Base-by-base conservation (phyloP, 108 stramenopile genomes). In the Conticribra weissflogii region DNA sequence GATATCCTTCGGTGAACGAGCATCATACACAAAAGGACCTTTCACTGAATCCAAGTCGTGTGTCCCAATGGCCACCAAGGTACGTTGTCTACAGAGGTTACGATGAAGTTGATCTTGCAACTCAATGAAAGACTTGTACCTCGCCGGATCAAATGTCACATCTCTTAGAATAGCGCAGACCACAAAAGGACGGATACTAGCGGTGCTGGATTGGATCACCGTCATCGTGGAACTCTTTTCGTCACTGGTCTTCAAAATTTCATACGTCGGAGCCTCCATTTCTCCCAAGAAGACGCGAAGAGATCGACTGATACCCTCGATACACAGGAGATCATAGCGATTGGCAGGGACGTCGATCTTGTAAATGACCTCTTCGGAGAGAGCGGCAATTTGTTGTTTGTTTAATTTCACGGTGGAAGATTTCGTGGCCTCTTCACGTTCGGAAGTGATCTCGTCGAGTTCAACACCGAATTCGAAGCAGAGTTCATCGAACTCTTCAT, bases 401-500 rank as follows among this genome's bases (percentile, higher is more conserved):
- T 72, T 68, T 17, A 92, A 65, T 62, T 85, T 89, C 73, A 77
- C 82, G 1, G 88, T 85, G 50, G 73, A 52, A 29, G 83, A 84
- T 60, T 91, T 93, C 63, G 83, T 80, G 19, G 94, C 95, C 78
- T 96, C 94, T 57, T 93, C 89, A 14, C 83, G 84, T 64, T 98
- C 98, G 0, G 91, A 90, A 18, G 96, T 96, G 41, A 99, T 93
- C 66, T 99, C 99, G 63, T 99, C 99, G 63, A 99, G 84, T 68
- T 99, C 99, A 46, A 99, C 91, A 23, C 99, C 99, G 69, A 98
- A 99, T 81, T 98, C 98, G 82, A 99, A 99, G 82, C 98, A 98
- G 0, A 99, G 88, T 67, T 98, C 95, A 53, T 98, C 98, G 73
- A 99, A 99, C 61, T 96, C 98, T 30, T 98, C 82, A 51, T 98